A percentile compares a stretch with the other conserved stretches of the same genome.
These are phyloP conservation scores for Cercospora zeina DNA, from an alignment of 2,329 filamentous ascomycete genomes.

Conservation along the genomic window DNA sequence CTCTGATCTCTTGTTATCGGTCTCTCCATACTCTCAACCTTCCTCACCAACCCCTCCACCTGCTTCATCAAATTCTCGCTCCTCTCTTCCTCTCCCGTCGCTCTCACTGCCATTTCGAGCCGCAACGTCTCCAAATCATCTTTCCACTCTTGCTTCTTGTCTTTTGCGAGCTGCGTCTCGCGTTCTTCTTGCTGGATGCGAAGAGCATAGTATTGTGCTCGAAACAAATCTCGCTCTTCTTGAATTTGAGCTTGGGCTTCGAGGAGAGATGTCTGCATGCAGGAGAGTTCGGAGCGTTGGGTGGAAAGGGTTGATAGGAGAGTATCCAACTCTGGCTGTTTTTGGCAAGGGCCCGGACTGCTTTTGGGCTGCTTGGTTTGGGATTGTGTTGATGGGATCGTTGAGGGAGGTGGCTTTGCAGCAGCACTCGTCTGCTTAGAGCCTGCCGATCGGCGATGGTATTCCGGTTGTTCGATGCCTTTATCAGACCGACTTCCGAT, in stretches of 20 bases:
- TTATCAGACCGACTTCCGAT: not conserved
- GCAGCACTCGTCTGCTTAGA: not conserved
- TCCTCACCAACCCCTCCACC: not conserved
- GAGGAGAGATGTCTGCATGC: not conserved
- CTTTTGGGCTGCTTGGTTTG: not conserved
- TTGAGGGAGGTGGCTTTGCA: not conserved
- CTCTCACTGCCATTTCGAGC: not conserved
- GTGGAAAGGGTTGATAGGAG: not conserved
- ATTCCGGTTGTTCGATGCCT: not conserved
- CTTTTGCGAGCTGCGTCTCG: not conserved
- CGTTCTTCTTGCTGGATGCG: constrained; percentile 13
- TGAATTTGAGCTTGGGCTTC: constrained; percentile 11
- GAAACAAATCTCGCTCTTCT: constrained; percentile 11
- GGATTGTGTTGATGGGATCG: not conserved
- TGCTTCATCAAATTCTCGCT: not conserved
- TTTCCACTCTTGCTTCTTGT: constrained; percentile 1
- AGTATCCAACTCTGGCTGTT: not conserved
- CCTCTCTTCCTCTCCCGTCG: not conserved
- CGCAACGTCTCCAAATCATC: not conserved
- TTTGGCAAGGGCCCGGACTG: not conserved
- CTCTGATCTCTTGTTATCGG: not conserved
- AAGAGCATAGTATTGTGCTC: constrained; percentile 12
- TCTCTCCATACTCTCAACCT: not conserved
- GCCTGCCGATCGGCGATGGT: not conserved
- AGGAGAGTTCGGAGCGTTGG: constrained; percentile 1